Evolutionary conservation across 768 basidiomycete genomes (phyloP).

Genomic region (Calocybe cyanea): DNA sequence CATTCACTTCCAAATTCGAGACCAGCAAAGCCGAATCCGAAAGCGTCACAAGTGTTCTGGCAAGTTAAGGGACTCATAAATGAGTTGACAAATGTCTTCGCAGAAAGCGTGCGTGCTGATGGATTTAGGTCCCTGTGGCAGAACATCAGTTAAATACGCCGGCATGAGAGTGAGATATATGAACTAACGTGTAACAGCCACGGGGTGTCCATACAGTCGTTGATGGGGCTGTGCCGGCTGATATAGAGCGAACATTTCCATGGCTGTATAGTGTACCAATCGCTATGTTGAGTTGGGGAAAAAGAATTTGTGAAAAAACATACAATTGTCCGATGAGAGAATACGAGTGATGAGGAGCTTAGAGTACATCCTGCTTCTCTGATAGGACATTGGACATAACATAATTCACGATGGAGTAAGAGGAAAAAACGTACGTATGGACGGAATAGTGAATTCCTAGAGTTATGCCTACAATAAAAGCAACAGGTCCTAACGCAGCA

Average conservation of each 20-base stretch:
- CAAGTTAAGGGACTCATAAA: constrained; percentile 7
- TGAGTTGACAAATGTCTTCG: neutral
- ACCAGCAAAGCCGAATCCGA: constrained; percentile 8
- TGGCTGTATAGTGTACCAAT: neutral
- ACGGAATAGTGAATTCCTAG: constrained; percentile 3
- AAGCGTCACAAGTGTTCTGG: constrained; percentile 5
- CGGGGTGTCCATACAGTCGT: constrained; percentile 2
- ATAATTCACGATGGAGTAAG: neutral
- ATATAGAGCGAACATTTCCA: constrained; percentile 3
- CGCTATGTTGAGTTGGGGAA: too few relatives aligned
- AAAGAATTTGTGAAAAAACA: neutral
- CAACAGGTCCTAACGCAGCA: constrained; percentile 3
- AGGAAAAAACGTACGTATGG: constrained; percentile 1
- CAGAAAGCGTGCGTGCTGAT: constrained; percentile 7
- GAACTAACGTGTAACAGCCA: constrained; percentile 10
- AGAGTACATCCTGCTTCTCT: constrained; percentile 3
- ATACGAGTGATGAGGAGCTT: neutral
- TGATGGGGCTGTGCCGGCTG: constrained; percentile 4
- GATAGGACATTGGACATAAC: neutral
- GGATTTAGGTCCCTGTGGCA: constrained; percentile 1
- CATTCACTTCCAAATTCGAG: constrained; percentile 12
- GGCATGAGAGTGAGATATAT: neutral
- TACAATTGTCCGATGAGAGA: constrained; percentile 7
- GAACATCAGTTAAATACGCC: neutral
- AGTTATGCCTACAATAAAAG: constrained; percentile 5